A percentile compares a stretch with the other conserved stretches of the same genome.
Evolutionary conservation across 495 filamentous ascomycete genomes (phyloP).

Genomic region (Neurospora sp.): DNA sequence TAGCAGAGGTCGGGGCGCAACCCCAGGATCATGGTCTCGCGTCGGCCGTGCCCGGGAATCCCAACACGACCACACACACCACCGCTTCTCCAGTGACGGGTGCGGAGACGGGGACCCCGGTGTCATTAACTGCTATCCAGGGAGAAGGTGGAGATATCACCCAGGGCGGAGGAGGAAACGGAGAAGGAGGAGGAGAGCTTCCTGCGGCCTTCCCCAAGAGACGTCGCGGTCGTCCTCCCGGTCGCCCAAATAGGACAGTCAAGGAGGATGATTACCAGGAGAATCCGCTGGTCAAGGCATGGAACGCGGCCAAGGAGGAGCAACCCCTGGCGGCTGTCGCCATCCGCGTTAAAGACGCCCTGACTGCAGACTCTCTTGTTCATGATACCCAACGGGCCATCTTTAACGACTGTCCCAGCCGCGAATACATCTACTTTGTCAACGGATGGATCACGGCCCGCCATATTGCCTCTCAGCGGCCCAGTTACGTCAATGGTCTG

Average conservation of each 20-base stretch:
- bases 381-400: constrained; percentile 23
- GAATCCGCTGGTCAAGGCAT: constrained; percentile 17
- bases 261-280: constrained; percentile 20
- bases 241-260: constrained; percentile 22
- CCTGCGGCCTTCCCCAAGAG: constrained; percentile 21
- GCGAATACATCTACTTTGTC: constrained; percentile 23
- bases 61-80: neutral
- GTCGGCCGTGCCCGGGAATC: neutral
- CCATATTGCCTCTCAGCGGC: constrained; percentile 24
- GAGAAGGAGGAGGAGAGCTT: constrained; percentile 2
- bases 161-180: neutral
- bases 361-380: constrained; percentile 16
- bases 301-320: constrained; percentile 21
- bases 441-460: constrained; percentile 27
- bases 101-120: neutral
- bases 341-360: constrained; percentile 17
- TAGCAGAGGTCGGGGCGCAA: neutral
- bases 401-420: constrained; percentile 16
- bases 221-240: constrained; percentile 23
- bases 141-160: neutral
- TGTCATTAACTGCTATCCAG: neutral
- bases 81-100: neutral
- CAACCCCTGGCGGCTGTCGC: constrained; percentile 11
- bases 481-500: constrained; percentile 27
- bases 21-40: neutral